Conservation (phyloP, 352 stramenopile genomes). For the Phytophthora pisi region DNA sequence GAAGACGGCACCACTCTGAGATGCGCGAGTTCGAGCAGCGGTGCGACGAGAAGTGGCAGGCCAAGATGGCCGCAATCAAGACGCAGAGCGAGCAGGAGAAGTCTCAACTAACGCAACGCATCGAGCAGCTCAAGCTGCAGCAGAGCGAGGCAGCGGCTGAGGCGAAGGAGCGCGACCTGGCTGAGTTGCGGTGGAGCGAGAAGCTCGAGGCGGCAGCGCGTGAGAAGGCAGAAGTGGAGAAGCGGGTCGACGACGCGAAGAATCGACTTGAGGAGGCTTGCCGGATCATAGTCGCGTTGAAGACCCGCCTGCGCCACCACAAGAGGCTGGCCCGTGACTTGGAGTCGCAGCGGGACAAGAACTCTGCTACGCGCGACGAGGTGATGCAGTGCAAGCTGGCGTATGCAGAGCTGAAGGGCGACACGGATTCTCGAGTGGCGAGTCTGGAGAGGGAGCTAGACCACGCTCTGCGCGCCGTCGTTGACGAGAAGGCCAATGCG, state of each 20-base stretch:
- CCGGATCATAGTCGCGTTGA: slow-evolving; percentile 53
- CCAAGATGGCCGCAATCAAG: slow-evolving; percentile 18
- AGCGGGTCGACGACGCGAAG: slow-evolving; percentile 23
- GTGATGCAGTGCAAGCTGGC: slow-evolving; percentile 34
- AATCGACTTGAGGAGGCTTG: slow-evolving; percentile 43
- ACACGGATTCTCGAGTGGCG: slow-evolving; percentile 25
- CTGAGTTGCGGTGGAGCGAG: slow-evolving; percentile 19
- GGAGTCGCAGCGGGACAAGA: slow-evolving; percentile 20
- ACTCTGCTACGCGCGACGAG: slow-evolving; percentile 21
- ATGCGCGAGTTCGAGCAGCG: slow-evolving; percentile 28
- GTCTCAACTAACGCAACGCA: slow-evolving; percentile 30
- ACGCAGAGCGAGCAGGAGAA: slow-evolving; percentile 24
- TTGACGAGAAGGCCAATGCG: slow-evolving; percentile 17
- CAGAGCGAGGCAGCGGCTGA: slow-evolving; percentile 33
- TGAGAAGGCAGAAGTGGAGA: slow-evolving; percentile 24
- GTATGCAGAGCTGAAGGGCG: slow-evolving; percentile 33
- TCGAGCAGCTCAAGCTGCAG: slow-evolving; percentile 46
- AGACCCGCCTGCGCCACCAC: slow-evolving; percentile 37
- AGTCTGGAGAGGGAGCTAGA: slow-evolving; percentile 38
- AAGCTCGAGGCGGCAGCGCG: slow-evolving; percentile 8
- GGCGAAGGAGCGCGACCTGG: slow-evolving; percentile 26
- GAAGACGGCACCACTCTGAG: slow-evolving; percentile 31
- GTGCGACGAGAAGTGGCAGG: slow-evolving; percentile 38
- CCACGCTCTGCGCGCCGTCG: slow-evolving; percentile 15
- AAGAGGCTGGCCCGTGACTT: slow-evolving; percentile 17